Base-by-base conservation (phyloP, 2,329 filamentous ascomycete species). In the Metarhizium humberi region DNA sequence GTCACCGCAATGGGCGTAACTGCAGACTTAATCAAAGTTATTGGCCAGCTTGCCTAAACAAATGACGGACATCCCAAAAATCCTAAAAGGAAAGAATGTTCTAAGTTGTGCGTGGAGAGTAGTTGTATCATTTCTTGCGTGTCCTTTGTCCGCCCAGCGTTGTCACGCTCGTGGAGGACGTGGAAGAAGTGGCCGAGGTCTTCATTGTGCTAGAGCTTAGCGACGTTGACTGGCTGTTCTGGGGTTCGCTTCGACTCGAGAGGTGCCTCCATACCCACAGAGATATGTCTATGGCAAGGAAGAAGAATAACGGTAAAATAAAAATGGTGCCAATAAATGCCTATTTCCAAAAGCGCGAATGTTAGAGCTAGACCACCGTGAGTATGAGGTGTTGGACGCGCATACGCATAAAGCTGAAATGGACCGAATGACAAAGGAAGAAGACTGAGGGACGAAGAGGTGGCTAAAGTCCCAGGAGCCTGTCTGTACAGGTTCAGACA, bases 1-100 rank as follows among this genome's bases (percentile, higher is more conserved):
- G 91, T 97, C 53, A 99, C 94, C 38, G 94, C 94, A 32, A 97
- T 97, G 92, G 94, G 94, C 57, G 92, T 99, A 50, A 91, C 90
- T n/a, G 85, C 84, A 50, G 94, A 99, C 75, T 73, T 99, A 65
- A 79, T 97, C 70, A 96, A 96, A 78, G 89, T 95, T 42, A 67
- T 96, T 58, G 79, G 87, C 62, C 78, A 90, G 67, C 78, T 95
- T 66, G 77, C 77, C 56, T 73, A 67, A 67, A 62, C 59, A 57
- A 25, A 57, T 46, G 50, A 51, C 52, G 13, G 42, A 58, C 55
- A 50, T 62, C 60, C 57, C 59, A 65, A 16, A 14, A 14, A 29
- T 8, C 18, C 45, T 20, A 20, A 30, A n/a, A 6, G 25, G 13
- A 6, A 16, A 48, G 20, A 13, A 29, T 14, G 45, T 16, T 6